Conservation (phyloP, 768 basidiomycete genomes). For the Hebeloma cylindrosporum region DNA sequence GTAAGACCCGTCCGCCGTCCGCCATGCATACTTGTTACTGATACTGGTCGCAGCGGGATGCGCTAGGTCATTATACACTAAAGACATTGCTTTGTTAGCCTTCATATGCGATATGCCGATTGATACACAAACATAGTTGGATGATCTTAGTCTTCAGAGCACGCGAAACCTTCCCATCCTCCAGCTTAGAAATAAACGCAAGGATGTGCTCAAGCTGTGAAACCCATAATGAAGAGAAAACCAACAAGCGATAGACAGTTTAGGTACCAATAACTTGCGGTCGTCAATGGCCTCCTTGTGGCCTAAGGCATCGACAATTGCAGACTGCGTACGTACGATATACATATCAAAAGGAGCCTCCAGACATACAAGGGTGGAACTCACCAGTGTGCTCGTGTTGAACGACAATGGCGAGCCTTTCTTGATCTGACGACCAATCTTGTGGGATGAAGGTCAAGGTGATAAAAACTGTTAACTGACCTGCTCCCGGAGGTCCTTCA, state of each 20-base stretch:
- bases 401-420: conserved; percentile 37
- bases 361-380: conserved; percentile 15
- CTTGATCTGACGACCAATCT: conserved; percentile 37
- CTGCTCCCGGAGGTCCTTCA: conserved; percentile 45
- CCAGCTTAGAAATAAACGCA: conserved; percentile 58
- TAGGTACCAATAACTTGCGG: conserved; percentile 72
- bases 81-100: too few species aligned
- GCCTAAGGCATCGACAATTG: conserved; percentile 58
- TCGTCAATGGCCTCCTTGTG: conserved; percentile 71
- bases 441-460: background rate
- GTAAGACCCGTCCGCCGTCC: conserved; percentile 72
- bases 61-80: conserved; percentile 80
- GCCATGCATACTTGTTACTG: conserved; percentile 62
- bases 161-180: conserved; percentile 41
- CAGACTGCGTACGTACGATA: conserved; percentile 39
- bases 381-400: conserved; percentile 44
- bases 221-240: background rate
- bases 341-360: background rate
- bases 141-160: conserved; percentile 48
- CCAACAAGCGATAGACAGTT: conserved; percentile 24
- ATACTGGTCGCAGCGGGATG: conserved; percentile 77
- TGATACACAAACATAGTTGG: conserved; percentile 60
- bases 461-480: conserved; percentile 20
- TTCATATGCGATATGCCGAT: too few species aligned
- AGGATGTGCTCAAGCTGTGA: conserved; percentile 70